A percentile compares a stretch with the other conserved stretches of the same genome.
Conservation (phyloP, 768 basidiomycete species). For the Collybia sp. region DNA sequence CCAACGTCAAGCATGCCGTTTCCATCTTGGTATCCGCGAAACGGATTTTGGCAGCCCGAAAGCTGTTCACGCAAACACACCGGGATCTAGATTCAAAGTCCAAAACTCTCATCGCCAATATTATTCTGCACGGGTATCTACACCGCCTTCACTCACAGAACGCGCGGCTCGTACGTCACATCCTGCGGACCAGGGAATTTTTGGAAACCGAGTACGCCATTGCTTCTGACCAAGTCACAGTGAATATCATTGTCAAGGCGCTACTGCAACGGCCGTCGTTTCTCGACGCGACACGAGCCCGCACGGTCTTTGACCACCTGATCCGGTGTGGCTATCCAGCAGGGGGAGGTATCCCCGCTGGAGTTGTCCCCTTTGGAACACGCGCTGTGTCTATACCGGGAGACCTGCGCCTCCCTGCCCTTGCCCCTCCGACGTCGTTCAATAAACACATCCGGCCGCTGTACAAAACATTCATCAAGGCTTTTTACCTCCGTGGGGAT, state of each 20-base stretch:
- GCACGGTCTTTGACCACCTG: slow-evolving; percentile 61
- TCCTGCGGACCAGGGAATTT: slow-evolving; percentile 32
- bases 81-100: slow-evolving; percentile 21
- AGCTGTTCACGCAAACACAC: slow-evolving; percentile 27
- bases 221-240: slow-evolving; percentile 60
- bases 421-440: slow-evolving; percentile 44
- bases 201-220: slow-evolving; percentile 46
- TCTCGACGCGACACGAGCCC: slow-evolving; percentile 38
- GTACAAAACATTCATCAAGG: slow-evolving; percentile 70
- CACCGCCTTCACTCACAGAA: slow-evolving; percentile 27
- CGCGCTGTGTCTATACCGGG: slow-evolving; percentile 10
- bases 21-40: slow-evolving; percentile 34
- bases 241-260: slow-evolving; percentile 63
- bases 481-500: slow-evolving; percentile 55
- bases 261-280: slow-evolving; percentile 46
- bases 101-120: slow-evolving; percentile 49
- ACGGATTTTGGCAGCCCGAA: slow-evolving; percentile 39
- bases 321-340: slow-evolving; percentile 56
- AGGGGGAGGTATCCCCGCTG: slow-evolving; percentile 20
- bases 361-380: slow-evolving; percentile 42
- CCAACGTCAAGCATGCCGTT: slow-evolving; percentile 28
- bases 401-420: slow-evolving; percentile 26
- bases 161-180: slow-evolving; percentile 39
- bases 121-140: slow-evolving; percentile 44
- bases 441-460: slow-evolving; percentile 60